Percentiles rank a stretch among this genome's conserved stretches.
Conservation (phyloP, 306 rosid species). For the Trichosanthes truncata region DNA sequence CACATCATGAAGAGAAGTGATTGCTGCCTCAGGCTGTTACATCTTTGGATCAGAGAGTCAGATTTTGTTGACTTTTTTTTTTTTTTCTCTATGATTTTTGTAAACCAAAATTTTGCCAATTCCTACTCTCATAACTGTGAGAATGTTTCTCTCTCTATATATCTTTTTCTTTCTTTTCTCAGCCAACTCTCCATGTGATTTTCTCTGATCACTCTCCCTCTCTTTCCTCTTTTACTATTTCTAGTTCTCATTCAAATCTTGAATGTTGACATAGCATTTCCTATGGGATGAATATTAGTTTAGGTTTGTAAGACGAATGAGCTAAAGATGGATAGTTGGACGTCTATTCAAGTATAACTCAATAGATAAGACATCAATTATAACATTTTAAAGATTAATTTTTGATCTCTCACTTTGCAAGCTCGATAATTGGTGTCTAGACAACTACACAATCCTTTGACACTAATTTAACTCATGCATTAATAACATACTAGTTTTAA, state of each 20-base stretch:
- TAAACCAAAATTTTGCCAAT: background rate
- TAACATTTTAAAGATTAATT: no score
- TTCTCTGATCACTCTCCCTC: background rate
- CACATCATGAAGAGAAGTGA: constrained; percentile 4
- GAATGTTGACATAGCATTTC: no score
- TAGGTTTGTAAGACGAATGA: no score
- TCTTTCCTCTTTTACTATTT: background rate
- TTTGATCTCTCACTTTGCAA: background rate
- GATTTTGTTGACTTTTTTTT: constrained; percentile 5
- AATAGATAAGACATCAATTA: no score
- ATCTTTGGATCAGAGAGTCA: constrained; percentile 7
- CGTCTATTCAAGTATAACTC: no score
- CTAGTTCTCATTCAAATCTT: background rate
- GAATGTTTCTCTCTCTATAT: background rate
- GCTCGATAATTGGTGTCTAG: no score
- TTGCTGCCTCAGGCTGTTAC: background rate
- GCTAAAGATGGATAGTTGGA: no score
- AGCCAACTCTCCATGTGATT: constrained; percentile 1
- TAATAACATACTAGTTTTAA: no score
- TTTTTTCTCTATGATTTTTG: background rate
- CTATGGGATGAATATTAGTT: no score
- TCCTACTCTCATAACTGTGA: background rate
- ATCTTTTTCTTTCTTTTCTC: constrained; percentile 2
- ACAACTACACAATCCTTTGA: no score
- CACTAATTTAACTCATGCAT: no score